Evolutionary conservation across 306 rosid species (phyloP).

Genomic region (Cicer cuneatum): DNA sequence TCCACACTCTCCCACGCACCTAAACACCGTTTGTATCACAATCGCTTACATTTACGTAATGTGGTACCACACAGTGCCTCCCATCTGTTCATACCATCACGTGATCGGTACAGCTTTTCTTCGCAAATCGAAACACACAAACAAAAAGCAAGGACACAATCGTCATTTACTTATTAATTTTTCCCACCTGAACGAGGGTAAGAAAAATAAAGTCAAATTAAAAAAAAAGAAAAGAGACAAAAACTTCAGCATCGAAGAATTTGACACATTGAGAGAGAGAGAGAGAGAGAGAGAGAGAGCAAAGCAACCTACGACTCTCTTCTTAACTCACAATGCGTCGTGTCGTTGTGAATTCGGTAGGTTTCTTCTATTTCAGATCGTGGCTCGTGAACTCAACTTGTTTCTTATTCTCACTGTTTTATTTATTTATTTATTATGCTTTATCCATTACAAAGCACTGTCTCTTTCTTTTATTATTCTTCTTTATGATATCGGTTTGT

Average conservation of each 20-base stretch:
- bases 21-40: constrained; percentile 23
- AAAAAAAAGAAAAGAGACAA: neutral
- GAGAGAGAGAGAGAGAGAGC: constrained; percentile 14
- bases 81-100: constrained; percentile 33
- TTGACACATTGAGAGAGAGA: constrained; percentile 45
- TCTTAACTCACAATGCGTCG: neutral
- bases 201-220: neutral
- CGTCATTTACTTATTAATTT: constrained; percentile 27
- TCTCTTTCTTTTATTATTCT: constrained; percentile 4
- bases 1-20: constrained; percentile 9
- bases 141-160: constrained; percentile 1
- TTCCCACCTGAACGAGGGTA: neutral
- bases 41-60: neutral
- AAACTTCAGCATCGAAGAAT: constrained; percentile 45
- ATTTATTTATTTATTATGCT: constrained; percentile 52
- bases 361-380: constrained; percentile 50
- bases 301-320: constrained; percentile 23
- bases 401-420: constrained; percentile 55
- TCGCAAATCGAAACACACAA: neutral
- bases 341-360: constrained; percentile 15
- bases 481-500: neutral
- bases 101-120: constrained; percentile 24
- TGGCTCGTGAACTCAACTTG: constrained; percentile 37
- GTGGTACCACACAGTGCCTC: neutral
- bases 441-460: constrained; percentile 32